Conservation (phyloP, 2,329 filamentous ascomycete genomes). For the Alternaria angustiovoidea region DNA sequence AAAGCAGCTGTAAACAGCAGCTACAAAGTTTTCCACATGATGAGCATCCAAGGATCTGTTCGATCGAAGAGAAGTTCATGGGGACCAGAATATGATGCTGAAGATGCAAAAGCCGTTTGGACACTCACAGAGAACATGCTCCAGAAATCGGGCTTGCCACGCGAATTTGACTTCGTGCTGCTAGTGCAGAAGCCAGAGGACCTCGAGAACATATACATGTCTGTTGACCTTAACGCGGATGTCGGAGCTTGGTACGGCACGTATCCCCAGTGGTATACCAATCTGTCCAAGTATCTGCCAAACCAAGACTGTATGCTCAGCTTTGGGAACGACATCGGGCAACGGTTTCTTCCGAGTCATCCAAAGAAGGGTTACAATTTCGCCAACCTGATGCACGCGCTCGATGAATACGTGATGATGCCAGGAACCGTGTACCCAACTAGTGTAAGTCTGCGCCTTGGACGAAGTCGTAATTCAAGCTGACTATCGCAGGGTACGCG, state of each 20-base stretch:
- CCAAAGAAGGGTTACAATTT: slow-evolving; percentile 56
- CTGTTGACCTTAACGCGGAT: slow-evolving; percentile 55
- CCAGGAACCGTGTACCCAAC: slow-evolving; percentile 54
- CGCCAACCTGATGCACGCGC: slow-evolving; percentile 48
- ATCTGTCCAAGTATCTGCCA: slow-evolving; percentile 51
- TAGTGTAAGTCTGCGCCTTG: slow-evolving; percentile 19
- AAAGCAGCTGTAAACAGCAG: slow-evolving; percentile 52
- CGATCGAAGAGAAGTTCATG: slow-evolving; percentile 51
- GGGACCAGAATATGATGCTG: slow-evolving; percentile 50
- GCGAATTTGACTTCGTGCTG: slow-evolving; percentile 62
- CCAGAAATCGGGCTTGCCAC: slow-evolving; percentile 59
- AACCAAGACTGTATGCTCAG: slow-evolving; percentile 48
- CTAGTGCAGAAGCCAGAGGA: slow-evolving; percentile 56
- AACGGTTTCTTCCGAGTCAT: slow-evolving; percentile 52
- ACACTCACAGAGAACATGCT: slow-evolving; percentile 60
- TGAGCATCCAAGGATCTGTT: slow-evolving; percentile 58
- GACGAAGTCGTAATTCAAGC: neutral
- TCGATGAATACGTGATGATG: slow-evolving; percentile 58
- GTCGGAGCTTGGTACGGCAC: slow-evolving; percentile 53
- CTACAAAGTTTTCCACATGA: slow-evolving; percentile 60
- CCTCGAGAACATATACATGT: slow-evolving; percentile 51
- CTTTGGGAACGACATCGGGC: slow-evolving; percentile 55
- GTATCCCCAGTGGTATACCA: slow-evolving; percentile 54
- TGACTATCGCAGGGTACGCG: slow-evolving; percentile 18
- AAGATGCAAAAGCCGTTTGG: slow-evolving; percentile 59